Percentiles rank a stretch among this genome's conserved stretches.
These are phyloP conservation scores for Pichia sporocuriosa DNA, from an alignment of 805 yeast genomes.

Conservation along the genomic window DNA sequence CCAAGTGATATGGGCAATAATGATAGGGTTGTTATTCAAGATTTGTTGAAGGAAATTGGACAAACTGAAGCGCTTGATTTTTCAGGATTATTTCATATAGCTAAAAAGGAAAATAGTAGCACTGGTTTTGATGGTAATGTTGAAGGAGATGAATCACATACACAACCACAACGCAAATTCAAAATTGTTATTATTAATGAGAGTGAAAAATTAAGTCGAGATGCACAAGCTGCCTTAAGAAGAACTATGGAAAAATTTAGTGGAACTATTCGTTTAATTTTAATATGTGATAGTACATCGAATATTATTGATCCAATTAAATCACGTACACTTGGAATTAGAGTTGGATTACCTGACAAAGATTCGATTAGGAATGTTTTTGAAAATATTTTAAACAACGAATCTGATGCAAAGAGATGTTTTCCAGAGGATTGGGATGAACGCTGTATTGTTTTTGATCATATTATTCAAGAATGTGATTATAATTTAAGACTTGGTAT, in stretches of 20 bases:
- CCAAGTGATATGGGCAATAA: conserved; percentile 96
- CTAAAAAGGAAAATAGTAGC: conserved; percentile 7
- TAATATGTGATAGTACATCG: conserved; percentile 85
- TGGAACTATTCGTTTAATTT: conserved; percentile 71
- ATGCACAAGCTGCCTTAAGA: conserved; percentile 93
- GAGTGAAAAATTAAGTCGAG: conserved; percentile 83
- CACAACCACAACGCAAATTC: conserved; percentile 41
- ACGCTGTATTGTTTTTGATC: conserved; percentile 33
- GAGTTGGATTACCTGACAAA: conserved; percentile 74
- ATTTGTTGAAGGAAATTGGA: conserved; percentile 86
- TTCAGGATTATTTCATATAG: conserved; percentile 32
- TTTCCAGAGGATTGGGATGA: conserved; percentile 33
- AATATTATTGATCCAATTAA: conserved; percentile 90
- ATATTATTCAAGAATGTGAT: conserved; percentile 49
- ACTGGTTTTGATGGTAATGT: too few relatives aligned
- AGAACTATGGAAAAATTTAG: conserved; percentile 96
- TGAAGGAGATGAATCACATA: background rate
- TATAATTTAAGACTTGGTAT: conserved; percentile 76
- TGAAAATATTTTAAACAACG: conserved; percentile 48
- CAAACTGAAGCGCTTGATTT: conserved; percentile 94
- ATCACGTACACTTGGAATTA: conserved; percentile 82
- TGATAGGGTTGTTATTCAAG: conserved; percentile 93
- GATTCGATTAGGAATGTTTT: conserved; percentile 55
- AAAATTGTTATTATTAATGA: conserved; percentile 84
- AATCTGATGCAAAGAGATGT: conserved; percentile 31